Percentiles rank a stretch among this genome's conserved stretches.
Conservation (phyloP, 192 early-diverging fungal species). For the Podila minutissima region DNA sequence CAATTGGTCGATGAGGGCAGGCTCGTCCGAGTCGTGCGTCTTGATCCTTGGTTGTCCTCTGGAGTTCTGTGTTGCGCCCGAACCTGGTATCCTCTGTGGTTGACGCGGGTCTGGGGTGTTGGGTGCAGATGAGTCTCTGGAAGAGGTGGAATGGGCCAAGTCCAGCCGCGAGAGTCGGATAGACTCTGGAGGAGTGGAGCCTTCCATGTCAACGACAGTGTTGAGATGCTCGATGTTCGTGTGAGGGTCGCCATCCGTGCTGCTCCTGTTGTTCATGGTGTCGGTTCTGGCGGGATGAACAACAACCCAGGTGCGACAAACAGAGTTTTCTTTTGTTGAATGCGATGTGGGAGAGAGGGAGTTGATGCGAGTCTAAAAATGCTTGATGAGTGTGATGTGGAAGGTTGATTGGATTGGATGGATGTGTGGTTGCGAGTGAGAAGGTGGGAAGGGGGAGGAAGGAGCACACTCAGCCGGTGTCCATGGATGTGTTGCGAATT, state of each 20-base stretch:
- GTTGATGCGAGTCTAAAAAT: constrained; percentile 13
- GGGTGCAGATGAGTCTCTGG: not conserved
- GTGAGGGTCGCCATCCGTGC: no score
- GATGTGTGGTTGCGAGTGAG: not conserved
- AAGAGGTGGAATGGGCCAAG: not conserved
- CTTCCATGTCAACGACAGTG: no score
- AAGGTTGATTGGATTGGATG: not conserved
- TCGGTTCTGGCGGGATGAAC: no score
- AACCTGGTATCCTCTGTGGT: not conserved
- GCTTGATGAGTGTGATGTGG: constrained; percentile 3
- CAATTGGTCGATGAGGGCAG: constrained; percentile 21
- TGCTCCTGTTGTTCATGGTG: no score
- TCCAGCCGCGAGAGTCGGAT: not conserved
- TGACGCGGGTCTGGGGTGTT: not conserved
- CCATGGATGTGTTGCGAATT: no score
- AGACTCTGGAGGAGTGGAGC: constrained; percentile 6
- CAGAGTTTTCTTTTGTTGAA: no score
- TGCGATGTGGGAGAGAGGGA: not conserved
- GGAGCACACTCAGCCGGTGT: not conserved
- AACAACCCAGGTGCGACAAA: no score
- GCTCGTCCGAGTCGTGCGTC: constrained; percentile 23
- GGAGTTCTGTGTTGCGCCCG: not conserved
- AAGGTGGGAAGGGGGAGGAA: not conserved
- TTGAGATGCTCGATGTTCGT: no score
- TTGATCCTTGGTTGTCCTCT: constrained; percentile 3